Conservation (phyloP, 371 early-diverging fungal species). For the Mucor plumbeus region DNA sequence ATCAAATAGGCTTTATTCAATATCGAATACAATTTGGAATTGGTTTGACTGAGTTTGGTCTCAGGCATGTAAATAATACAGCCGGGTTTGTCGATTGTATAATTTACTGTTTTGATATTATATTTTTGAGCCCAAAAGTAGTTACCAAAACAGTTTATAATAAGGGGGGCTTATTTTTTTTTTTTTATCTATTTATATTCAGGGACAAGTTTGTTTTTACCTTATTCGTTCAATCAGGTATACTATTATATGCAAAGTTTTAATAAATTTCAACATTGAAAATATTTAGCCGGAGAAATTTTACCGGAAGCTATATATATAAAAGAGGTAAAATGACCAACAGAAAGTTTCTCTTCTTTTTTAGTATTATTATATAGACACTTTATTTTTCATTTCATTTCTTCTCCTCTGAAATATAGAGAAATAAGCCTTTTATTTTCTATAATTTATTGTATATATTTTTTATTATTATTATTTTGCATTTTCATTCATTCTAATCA, state of each 20-base stretch:
- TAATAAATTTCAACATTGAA: neutral
- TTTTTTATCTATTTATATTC: neutral
- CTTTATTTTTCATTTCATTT: neutral
- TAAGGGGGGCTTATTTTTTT: neutral
- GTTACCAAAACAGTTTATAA: neutral
- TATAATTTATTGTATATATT: neutral
- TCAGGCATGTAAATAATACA: neutral
- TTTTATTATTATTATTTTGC: neutral
- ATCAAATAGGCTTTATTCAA: neutral
- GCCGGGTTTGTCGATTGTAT: neutral
- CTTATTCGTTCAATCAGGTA: neutral
- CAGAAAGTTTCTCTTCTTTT: neutral
- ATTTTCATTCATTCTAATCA: neutral
- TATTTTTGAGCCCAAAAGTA: too few relatives aligned
- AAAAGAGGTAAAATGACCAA: neutral
- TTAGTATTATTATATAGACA: neutral
- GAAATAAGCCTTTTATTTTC: neutral
- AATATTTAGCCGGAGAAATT: slow-evolving; percentile 3
- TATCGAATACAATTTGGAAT: neutral
- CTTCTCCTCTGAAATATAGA: neutral
- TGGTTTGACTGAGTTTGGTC: neutral
- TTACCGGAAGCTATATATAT: neutral
- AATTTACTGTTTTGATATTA: neutral
- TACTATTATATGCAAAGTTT: neutral
- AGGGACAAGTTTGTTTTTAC: neutral